Evolutionary conservation across 179 eudicot species (phyloP).

Genomic region (Beta lomatogona): DNA sequence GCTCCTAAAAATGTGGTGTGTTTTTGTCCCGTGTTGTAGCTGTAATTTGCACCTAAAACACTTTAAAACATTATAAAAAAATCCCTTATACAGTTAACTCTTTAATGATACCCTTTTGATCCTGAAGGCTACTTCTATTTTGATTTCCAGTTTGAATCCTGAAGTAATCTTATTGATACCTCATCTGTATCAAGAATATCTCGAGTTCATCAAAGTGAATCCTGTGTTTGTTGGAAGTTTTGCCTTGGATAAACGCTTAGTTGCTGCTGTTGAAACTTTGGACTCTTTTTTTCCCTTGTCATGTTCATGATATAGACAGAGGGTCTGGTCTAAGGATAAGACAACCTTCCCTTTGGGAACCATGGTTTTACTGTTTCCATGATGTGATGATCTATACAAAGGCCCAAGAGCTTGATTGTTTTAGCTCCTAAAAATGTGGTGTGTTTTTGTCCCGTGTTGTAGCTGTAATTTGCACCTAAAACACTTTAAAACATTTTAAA

Average conservation of each 20-base stretch:
- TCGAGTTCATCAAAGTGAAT: background rate
- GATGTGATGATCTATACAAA: background rate
- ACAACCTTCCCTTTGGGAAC: background rate
- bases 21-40: background rate
- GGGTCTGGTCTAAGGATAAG: background rate
- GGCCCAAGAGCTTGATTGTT: background rate
- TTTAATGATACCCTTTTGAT: too few relatives aligned
- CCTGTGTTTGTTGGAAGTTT: background rate
- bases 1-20: background rate
- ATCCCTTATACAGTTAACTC: background rate
- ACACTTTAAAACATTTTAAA: background rate
- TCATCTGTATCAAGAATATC: background rate
- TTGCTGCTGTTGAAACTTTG: background rate
- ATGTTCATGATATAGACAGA: background rate
- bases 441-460: background rate
- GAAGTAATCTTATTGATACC: background rate
- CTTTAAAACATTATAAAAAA: background rate
- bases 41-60: background rate
- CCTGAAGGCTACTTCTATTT: background rate
- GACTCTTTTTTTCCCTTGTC: background rate
- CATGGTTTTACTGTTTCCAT: background rate
- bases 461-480: background rate
- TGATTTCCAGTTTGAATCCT: background rate
- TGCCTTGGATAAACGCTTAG: background rate
- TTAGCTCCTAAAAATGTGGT: background rate